Percentiles rank a stretch among this genome's conserved stretches.
phyloP scores from a whole-genome alignment of 2,329 filamentous ascomycete genomes.

The Penicillium sp. region DNA sequence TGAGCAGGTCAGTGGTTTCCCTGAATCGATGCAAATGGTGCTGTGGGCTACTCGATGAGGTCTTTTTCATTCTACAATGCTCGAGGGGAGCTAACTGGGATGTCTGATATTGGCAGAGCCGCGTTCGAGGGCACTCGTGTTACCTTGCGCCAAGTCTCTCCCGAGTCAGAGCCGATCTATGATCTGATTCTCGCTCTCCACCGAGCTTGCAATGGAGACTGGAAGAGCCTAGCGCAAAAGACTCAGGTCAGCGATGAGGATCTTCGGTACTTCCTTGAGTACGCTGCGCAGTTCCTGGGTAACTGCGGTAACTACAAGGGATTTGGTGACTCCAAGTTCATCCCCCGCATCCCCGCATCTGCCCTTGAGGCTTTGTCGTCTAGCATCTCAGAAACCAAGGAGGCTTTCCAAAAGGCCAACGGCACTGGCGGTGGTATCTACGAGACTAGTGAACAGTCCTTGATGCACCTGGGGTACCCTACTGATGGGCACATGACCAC shows the following conservation, averaged over 20 bases:
- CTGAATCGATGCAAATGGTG: neutral
- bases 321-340: conserved; percentile 78
- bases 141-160: conserved; percentile 73
- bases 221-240: conserved; percentile 60
- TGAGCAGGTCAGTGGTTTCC: conserved; percentile 57
- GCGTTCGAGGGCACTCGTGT: conserved; percentile 71
- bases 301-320: conserved; percentile 83
- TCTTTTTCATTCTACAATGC: too few relatives aligned
- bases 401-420: conserved; percentile 61
- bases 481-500: conserved; percentile 72
- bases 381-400: conserved; percentile 53
- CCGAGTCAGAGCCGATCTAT: conserved; percentile 74
- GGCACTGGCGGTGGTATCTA: conserved; percentile 60
- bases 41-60: too few relatives aligned
- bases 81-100: neutral
- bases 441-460: conserved; percentile 55
- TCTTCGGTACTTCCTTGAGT: conserved; percentile 65
- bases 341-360: conserved; percentile 62
- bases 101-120: conserved; percentile 48
- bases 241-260: conserved; percentile 60
- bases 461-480: conserved; percentile 71
- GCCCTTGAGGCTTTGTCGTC: conserved; percentile 60
- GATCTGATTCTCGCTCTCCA: conserved; percentile 72
- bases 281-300: conserved; percentile 70
- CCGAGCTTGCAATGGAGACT: conserved; percentile 61